Evolutionary conservation across 2,329 filamentous ascomycete genomes (phyloP), one percentile per base, ranked within the genome.

Genomic region (Penicillium capsulatum): DNA sequence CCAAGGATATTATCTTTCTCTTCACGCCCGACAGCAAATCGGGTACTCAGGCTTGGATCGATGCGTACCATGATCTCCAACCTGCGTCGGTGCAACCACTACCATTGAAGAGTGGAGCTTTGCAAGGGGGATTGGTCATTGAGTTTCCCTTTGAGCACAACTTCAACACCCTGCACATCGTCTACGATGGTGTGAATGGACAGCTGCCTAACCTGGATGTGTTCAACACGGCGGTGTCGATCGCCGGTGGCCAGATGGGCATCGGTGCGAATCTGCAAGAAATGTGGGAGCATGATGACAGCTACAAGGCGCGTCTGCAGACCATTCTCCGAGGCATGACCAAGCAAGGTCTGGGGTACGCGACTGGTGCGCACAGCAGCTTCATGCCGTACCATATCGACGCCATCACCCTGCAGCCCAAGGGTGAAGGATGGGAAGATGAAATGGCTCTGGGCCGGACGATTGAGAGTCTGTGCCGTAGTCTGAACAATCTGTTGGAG

Each of bases 351-450:
- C 71, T 96, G 1, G 92, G 92, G 1, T 84, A 91, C 52, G 86
- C 89, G 3, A 88, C 87, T 3, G 92, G 92, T 4, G 84, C 91
- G 2, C 92, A 98, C 63, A 95, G 88, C 63, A 85, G 84, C 53
- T 98, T 98, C 64, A 96, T 98, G 59, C 89, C 92, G 0, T 98
- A 98, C 61, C 92, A 97, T 55, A 86, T 98, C 46, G 92, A 98
- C 62, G 92, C 92, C 2, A 84, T 98, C 48, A 98, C 92, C 1
- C 71, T 98, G 29, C 88, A 92, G 58, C 87, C 92, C 0, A 85
- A 88, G 44, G 91, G 91, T 1, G 75, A 91, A 29, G 92, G 92
- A 20, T 95, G 89, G 88, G 88, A 97, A 59, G 92, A 98, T 62
- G 92, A 97, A 67, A 97, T 97, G 87, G 86, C 85, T 7, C 80